phyloP scores from a whole-genome alignment of 495 filamentous ascomycete genomes.

The Astrothelium subdiscretum region DNA sequence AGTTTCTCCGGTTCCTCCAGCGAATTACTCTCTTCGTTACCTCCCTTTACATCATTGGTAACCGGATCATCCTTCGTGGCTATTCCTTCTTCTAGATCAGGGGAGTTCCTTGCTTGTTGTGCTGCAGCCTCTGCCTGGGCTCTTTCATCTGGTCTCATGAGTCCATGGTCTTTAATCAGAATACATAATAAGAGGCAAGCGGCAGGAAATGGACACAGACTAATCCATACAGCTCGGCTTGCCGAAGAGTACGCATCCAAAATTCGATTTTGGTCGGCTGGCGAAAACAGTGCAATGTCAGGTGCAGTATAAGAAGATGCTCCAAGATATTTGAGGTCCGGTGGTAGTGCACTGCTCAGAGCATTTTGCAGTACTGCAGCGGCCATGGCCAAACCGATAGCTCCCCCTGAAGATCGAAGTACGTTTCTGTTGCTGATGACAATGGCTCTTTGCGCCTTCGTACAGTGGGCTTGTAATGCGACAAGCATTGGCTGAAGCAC shows the following conservation, averaged over 20 bases:
- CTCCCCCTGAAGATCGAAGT: conserved; percentile 48
- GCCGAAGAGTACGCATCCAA: conserved; percentile 40
- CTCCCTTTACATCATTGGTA: neutral
- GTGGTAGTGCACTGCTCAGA: conserved; percentile 20
- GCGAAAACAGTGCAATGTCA: conserved; percentile 21
- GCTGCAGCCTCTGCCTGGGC: neutral
- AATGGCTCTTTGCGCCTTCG: conserved; percentile 46
- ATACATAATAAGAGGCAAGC: conserved; percentile 40
- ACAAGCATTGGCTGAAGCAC: conserved; percentile 51
- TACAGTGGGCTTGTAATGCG: conserved; percentile 51
- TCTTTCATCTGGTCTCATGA: conserved; percentile 13
- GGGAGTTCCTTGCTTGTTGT: neutral
- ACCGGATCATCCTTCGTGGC: neutral
- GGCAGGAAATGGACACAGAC: conserved; percentile 45
- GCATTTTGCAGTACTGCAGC: conserved; percentile 44
- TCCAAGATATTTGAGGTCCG: conserved; percentile 30
- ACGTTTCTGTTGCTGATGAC: conserved; percentile 53
- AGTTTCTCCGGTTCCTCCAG: neutral
- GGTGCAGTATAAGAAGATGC: conserved; percentile 36
- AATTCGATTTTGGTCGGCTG: conserved; percentile 32
- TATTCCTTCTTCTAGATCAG: neutral
- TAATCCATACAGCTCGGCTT: conserved; percentile 41
- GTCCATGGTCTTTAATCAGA: conserved; percentile 42
- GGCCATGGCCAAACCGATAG: conserved; percentile 48
- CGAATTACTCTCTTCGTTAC: neutral